Conservation (phyloP, 208 protist genomes). For the Crithidia expoeki region DNA sequence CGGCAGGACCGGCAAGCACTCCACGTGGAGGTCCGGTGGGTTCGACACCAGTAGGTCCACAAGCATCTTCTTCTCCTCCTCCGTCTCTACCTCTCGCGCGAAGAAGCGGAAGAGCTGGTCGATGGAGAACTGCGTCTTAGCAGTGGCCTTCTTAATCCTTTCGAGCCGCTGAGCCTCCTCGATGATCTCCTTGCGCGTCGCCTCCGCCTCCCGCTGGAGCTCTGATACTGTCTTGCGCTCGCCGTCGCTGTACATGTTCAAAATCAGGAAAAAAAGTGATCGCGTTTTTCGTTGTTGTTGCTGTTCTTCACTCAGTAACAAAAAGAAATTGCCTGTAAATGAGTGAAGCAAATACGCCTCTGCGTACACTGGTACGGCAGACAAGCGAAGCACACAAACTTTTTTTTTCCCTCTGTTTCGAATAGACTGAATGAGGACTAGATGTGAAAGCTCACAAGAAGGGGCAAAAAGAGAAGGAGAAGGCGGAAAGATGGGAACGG, state of each 20-base stretch:
- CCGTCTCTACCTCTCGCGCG: slow-evolving; percentile 64
- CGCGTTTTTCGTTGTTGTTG: not conserved
- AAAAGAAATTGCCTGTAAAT: no score
- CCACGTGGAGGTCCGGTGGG: slow-evolving; percentile 66
- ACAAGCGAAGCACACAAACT: no score
- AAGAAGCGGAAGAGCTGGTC: slow-evolving; percentile 86
- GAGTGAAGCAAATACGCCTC: no score
- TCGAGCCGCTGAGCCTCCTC: slow-evolving; percentile 75
- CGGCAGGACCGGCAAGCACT: slow-evolving; percentile 69
- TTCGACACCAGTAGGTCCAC: slow-evolving; percentile 69
- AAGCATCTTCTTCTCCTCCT: slow-evolving; percentile 65
- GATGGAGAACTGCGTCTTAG: slow-evolving; percentile 71
- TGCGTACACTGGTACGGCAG: no score
- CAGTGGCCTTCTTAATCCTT: slow-evolving; percentile 61
- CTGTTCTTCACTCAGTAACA: not conserved
- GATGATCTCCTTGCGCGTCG: slow-evolving; percentile 59
- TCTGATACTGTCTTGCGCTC: slow-evolving; percentile 86
- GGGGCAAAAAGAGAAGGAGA: no score
- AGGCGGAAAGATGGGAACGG: no score
- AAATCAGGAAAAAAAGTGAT: slow-evolving; percentile 4
- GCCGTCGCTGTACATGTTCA: slow-evolving; percentile 86
- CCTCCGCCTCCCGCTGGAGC: slow-evolving; percentile 75
- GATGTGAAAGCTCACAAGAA: no score
- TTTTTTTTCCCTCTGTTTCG: no score
- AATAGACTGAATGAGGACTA: no score